A percentile compares a stretch with the other conserved stretches of the same genome.
These are phyloP conservation scores for Oryza australiensis DNA, from an alignment of 176 grass and related monocot species.

Conservation along the genomic window DNA sequence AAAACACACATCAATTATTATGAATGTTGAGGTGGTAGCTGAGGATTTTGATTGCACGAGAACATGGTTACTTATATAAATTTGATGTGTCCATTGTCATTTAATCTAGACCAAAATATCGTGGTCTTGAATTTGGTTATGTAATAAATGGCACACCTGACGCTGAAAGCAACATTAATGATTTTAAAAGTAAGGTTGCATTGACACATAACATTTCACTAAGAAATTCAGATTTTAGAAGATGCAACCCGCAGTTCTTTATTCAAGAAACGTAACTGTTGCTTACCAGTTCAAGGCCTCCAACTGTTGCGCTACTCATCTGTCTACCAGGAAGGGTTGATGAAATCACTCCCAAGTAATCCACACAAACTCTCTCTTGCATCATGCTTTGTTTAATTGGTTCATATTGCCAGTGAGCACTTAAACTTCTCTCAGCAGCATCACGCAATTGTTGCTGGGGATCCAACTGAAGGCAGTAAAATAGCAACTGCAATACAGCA, in stretches of 20 bases:
- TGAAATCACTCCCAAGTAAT: constrained; percentile 55
- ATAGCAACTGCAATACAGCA: constrained; percentile 84
- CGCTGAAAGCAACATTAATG: neutral
- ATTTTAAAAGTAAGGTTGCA: constrained; percentile 11
- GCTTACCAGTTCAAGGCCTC: constrained; percentile 76
- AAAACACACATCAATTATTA: neutral
- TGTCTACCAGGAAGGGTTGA: constrained; percentile 45
- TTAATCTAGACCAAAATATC: constrained; percentile 17
- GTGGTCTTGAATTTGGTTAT: constrained; percentile 5
- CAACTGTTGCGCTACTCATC: constrained; percentile 31
- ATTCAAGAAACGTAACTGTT: constrained; percentile 7
- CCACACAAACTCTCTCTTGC: constrained; percentile 52
- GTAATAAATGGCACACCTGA: neutral
- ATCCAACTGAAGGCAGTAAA: constrained; percentile 78
- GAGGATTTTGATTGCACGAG: neutral
- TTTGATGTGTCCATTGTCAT: neutral
- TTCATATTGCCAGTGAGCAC: constrained; percentile 80
- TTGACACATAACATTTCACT: neutral
- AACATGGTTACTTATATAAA: neutral
- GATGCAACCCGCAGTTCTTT: neutral
- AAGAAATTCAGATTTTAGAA: neutral
- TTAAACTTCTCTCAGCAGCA: constrained; percentile 72
- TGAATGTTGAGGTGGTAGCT: neutral
- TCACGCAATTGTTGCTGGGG: constrained; percentile 63
- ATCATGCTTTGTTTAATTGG: constrained; percentile 51